Base-by-base conservation (phyloP, 331 rosid genomes). In the Phaseolus coccineus region DNA sequence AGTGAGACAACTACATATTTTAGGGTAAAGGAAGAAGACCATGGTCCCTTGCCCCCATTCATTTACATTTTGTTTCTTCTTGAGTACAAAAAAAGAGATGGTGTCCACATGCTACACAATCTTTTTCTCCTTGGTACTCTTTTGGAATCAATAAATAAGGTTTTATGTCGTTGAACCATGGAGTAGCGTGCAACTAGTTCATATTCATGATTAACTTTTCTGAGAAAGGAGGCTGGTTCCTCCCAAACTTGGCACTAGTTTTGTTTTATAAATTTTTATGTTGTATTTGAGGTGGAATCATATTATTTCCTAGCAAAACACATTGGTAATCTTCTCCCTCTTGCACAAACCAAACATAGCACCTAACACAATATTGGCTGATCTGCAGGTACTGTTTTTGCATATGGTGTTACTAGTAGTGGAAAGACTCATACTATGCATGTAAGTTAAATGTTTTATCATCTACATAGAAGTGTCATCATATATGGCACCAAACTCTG, bases 341-440 rank as follows among this genome's bases (percentile, higher is more conserved):
- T 64, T 44, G 3, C 52, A 9, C 56, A 46, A 24, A 25, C 74
- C 81, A 66, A n/a, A 46, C 37, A 40, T 65, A 37, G 35, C 35
- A 46, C 48, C 61, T 31, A 48, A 51, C 22, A 3, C 9, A 42
- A 50, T 61, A 13, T 59, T 46, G 69, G 65, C 69, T 58, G 78
- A 5, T 78, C 57, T 87, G 83, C 89, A 93, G 98, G 98, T 77
- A 93, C 98, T 25, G 88, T 93, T 75, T 93, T 93, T 76, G 98
- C 98, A 7, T 93, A 93, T 80, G 98, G 98, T 52, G 98, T 93
- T 76, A 91, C 98, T 22, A 93, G 98, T 83, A 93, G 98, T 46
- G 98, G 98, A 77, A 93, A 93, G 90, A 93, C 98, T 65, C 98
- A 93, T 86, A 93, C 98, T 48, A 93, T 93, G 98, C 97, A 93